Percentiles rank a stretch among this genome's conserved stretches.
Evolutionary conservation across 768 basidiomycete genomes (phyloP).

Genomic region (Epithele typhae): DNA sequence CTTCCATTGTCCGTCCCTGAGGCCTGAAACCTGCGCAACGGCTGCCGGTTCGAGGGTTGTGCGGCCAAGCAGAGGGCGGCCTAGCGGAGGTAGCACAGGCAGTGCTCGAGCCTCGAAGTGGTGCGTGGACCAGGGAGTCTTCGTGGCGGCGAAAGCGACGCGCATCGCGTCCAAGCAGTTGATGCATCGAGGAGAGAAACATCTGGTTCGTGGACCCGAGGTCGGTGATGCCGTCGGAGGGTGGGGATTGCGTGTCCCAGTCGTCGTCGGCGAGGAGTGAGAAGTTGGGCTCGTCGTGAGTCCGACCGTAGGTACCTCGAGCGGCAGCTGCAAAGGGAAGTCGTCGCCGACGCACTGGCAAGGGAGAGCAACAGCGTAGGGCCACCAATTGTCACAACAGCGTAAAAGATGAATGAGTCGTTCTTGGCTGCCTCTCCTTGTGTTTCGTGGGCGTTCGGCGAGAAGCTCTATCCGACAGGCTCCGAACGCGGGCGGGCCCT

Average conservation of each 20-base stretch:
- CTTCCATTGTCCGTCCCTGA: slow-evolving; percentile 3
- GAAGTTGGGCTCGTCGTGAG: slow-evolving; percentile 26
- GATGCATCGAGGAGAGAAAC: slow-evolving; percentile 21
- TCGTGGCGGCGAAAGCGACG: slow-evolving; percentile 8
- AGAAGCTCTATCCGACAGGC: no score
- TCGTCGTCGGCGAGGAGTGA: slow-evolving; percentile 31
- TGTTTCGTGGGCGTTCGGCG: no score
- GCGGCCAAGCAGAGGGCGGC: slow-evolving; percentile 23
- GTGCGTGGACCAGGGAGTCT: slow-evolving; percentile 4
- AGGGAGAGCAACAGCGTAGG: no score
- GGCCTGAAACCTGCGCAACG: neutral
- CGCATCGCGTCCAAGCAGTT: slow-evolving; percentile 27
- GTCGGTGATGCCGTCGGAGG: slow-evolving; percentile 7
- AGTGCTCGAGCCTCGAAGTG: slow-evolving; percentile 27
- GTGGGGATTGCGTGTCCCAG: slow-evolving; percentile 30
- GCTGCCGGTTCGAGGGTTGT: slow-evolving; percentile 23
- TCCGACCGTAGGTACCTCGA: slow-evolving; percentile 25
- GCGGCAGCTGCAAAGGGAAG: slow-evolving; percentile 26
- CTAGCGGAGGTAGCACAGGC: slow-evolving; percentile 25
- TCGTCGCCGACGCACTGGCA: slow-evolving; percentile 30
- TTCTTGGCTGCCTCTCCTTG: no score
- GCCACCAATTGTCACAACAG: no score
- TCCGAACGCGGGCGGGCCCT: no score
- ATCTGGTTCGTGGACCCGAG: slow-evolving; percentile 11
- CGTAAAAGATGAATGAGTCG: no score